Percentiles rank a stretch among this genome's conserved stretches.
Evolutionary conservation across 1,139 yeast species (phyloP).

Genomic region (Blastobotrys aristatus): DNA sequence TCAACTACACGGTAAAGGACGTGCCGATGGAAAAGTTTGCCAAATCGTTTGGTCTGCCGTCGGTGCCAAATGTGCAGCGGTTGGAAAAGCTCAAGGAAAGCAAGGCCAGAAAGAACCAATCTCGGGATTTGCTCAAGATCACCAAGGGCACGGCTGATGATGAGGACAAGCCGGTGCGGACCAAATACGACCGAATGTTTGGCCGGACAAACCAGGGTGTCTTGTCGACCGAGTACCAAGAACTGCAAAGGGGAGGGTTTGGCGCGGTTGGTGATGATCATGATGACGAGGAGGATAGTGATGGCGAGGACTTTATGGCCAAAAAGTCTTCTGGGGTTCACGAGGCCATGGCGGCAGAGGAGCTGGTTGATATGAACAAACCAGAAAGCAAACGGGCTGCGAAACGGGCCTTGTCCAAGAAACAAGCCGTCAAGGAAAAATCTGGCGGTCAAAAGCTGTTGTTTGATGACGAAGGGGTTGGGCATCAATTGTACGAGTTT

Average conservation of each 20-base stretch:
- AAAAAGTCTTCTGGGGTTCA: conserved; percentile 69
- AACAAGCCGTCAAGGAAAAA: conserved; percentile 58
- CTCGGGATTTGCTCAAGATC: conserved; percentile 60
- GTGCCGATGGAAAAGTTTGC: conserved; percentile 83
- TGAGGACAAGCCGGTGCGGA: conserved; percentile 52
- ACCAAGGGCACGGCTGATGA: conserved; percentile 38
- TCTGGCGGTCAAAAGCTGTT: conserved; percentile 65
- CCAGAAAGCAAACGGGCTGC: conserved; percentile 84
- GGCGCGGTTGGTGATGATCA: conserved; percentile 8
- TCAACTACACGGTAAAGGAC: conserved; percentile 54
- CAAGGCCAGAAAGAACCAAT: conserved; percentile 76
- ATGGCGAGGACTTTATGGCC: conserved; percentile 69
- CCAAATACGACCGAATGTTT: conserved; percentile 94
- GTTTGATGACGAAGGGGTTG: conserved; percentile 89
- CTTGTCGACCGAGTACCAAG: conserved; percentile 79
- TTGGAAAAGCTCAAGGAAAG: conserved; percentile 43
- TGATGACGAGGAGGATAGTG: conserved; percentile 43
- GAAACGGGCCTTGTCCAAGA: conserved; percentile 83
- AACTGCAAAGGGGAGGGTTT: conserved; percentile 39
- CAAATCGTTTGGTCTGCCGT: conserved; percentile 84
- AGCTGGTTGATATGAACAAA: conserved; percentile 25
- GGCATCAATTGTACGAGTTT: conserved; percentile 87
- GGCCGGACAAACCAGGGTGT: conserved; percentile 92
- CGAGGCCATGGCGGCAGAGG: conserved; percentile 54
- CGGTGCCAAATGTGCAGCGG: conserved; percentile 87